Evolutionary conservation across 1,139 yeast species (phyloP).

Genomic region (Hyphopichia buzzinii): DNA sequence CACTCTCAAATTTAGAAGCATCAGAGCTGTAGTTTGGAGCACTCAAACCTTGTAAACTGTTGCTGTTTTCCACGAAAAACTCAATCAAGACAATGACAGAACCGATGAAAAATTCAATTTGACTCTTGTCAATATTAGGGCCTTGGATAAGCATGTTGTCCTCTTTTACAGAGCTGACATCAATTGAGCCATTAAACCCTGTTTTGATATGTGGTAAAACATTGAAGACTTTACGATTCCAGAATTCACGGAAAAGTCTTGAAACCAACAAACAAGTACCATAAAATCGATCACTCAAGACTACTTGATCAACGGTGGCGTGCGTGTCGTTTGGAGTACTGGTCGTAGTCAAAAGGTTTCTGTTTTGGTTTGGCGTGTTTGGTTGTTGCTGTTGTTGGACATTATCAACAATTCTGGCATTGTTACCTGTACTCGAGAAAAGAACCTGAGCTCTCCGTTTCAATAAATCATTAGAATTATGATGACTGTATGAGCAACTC

Average conservation of each 20-base stretch:
- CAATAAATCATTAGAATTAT: conserved; percentile 48
- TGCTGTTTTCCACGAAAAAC: conserved; percentile 56
- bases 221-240: conserved; percentile 71
- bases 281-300: conserved; percentile 86
- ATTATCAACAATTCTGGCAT: conserved; percentile 44
- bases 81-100: conserved; percentile 62
- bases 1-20: conserved; percentile 49
- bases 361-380: conserved; percentile 9
- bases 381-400: conserved; percentile 6
- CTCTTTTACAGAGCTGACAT: conserved; percentile 43
- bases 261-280: conserved; percentile 83
- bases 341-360: conserved; percentile 9
- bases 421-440: conserved; percentile 55
- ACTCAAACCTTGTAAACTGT: conserved; percentile 61
- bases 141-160: conserved; percentile 44
- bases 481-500: conserved; percentile 66
- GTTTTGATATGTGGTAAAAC: conserved; percentile 46
- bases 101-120: conserved; percentile 65
- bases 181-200: conserved; percentile 37
- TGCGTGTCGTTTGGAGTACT: conserved; percentile 20
- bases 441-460: conserved; percentile 50
- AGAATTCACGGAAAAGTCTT: conserved; percentile 71
- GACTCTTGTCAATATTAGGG: conserved; percentile 49
- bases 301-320: conserved; percentile 64
- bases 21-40: conserved; percentile 50